Conservation (phyloP, 2,329 filamentous ascomycete genomes). For the Eutypa lata region DNA sequence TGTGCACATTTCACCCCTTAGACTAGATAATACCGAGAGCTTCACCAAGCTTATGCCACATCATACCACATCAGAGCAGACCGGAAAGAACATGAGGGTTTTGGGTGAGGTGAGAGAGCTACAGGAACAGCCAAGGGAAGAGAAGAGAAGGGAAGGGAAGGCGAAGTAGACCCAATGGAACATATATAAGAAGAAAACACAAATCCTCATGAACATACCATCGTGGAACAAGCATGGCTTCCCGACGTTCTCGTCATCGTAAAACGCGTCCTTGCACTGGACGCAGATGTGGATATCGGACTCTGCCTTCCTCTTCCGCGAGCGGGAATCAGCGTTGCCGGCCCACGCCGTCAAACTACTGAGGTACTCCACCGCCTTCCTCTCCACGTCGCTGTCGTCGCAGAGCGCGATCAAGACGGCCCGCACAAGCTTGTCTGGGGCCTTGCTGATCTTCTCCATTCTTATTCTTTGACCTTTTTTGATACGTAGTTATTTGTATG, state of each 20-base stretch:
- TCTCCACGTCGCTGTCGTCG: background rate
- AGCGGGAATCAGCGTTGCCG: background rate
- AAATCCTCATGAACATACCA: conserved; percentile 4
- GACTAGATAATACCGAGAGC: no score
- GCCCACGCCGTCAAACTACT: background rate
- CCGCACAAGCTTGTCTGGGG: background rate
- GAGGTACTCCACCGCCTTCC: background rate
- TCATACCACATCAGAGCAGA: no score
- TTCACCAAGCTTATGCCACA: no score
- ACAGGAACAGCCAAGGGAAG: no score
- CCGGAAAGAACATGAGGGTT: no score
- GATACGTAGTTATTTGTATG: background rate
- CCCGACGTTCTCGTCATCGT: conserved; percentile 9
- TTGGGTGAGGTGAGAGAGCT: no score
- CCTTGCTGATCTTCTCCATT: background rate
- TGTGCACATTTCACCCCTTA: no score
- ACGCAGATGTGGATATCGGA: conserved; percentile 8
- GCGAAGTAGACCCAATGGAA: no score
- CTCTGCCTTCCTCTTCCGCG: conserved; percentile 8
- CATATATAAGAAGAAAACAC: no score
- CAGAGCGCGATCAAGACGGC: conserved; percentile 4
- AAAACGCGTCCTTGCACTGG: conserved; percentile 11
- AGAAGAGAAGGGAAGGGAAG: no score
- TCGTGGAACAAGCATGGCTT: conserved; percentile 9
- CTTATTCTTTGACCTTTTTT: background rate